Conservation (phyloP, 805 yeast genomes). For the Wickerhamomyces strasburgensis region DNA sequence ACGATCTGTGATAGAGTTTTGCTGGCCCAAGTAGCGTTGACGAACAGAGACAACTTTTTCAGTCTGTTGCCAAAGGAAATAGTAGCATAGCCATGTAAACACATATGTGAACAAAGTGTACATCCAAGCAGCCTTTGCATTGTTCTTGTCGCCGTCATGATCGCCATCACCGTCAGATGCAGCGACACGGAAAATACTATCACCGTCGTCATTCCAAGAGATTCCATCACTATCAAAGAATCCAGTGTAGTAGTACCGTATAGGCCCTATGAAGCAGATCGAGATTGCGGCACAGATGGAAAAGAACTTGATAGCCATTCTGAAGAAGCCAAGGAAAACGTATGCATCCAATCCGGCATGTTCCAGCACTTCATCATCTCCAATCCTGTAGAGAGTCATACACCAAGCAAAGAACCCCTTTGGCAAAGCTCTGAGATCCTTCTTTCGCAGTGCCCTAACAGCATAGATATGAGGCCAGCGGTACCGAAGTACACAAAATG, state of each 20-base stretch:
- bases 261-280: slow-evolving; percentile 73
- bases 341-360: slow-evolving; percentile 93
- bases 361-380: slow-evolving; percentile 75
- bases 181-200: neutral
- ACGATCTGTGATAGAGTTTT: slow-evolving; percentile 85
- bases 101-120: slow-evolving; percentile 84
- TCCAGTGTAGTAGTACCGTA: slow-evolving; percentile 81
- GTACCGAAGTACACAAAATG: slow-evolving; percentile 67
- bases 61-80: slow-evolving; percentile 65
- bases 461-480: slow-evolving; percentile 82
- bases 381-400: slow-evolving; percentile 55
- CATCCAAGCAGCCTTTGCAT: slow-evolving; percentile 67
- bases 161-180: slow-evolving; percentile 24
- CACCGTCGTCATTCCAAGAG: slow-evolving; percentile 19
- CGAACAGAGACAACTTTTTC: slow-evolving; percentile 69
- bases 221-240: slow-evolving; percentile 59
- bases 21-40: slow-evolving; percentile 79
- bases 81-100: slow-evolving; percentile 66
- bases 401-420: slow-evolving; percentile 80
- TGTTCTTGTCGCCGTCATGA: slow-evolving; percentile 29
- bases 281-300: slow-evolving; percentile 66
- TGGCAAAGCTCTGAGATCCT: slow-evolving; percentile 28
- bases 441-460: slow-evolving; percentile 49
- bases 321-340: slow-evolving; percentile 87
- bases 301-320: slow-evolving; percentile 75